Evolutionary conservation across 345 rosid genomes (phyloP).

Genomic region (Durio zibethinus): DNA sequence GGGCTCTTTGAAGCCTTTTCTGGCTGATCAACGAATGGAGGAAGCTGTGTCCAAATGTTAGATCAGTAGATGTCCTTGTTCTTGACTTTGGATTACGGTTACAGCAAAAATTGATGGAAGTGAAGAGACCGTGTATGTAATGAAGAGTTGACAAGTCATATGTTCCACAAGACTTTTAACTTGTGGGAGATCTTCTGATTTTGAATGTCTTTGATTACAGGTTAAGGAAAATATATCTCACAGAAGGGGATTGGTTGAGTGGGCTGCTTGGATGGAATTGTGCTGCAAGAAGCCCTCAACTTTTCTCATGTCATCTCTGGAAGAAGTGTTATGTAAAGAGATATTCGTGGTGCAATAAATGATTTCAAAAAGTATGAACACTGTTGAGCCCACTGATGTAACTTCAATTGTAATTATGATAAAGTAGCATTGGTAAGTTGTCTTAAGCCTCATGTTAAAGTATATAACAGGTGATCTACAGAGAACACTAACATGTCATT

Average conservation of each 20-base stretch:
- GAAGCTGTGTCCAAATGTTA: constrained; percentile 26
- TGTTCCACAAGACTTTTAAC: neutral
- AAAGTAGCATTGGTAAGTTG: neutral
- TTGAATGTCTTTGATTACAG: neutral
- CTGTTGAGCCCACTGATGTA: neutral
- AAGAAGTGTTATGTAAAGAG: neutral
- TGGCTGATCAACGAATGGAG: constrained; percentile 33
- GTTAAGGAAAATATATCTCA: neutral
- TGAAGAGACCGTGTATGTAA: constrained; percentile 7
- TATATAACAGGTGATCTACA: neutral
- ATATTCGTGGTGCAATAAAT: neutral
- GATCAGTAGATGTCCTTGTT: constrained; percentile 7
- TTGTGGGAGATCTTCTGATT: constrained; percentile 5
- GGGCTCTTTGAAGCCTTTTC: constrained; percentile 80
- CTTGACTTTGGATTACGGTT: neutral
- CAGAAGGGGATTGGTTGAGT: neutral
- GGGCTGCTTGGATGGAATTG: neutral
- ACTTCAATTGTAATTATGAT: neutral
- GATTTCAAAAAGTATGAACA: neutral
- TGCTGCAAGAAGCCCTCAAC: neutral
- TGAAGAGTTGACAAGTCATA: neutral
- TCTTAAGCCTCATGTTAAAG: neutral
- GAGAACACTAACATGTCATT: neutral
- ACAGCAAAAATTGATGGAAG: constrained; percentile 7
- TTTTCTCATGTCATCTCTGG: neutral